A percentile compares a stretch with the other conserved stretches of the same genome.
These are phyloP conservation scores for Fraxinus sp. DNA, from an alignment of 305 asterid genomes.

Conservation along the genomic window DNA sequence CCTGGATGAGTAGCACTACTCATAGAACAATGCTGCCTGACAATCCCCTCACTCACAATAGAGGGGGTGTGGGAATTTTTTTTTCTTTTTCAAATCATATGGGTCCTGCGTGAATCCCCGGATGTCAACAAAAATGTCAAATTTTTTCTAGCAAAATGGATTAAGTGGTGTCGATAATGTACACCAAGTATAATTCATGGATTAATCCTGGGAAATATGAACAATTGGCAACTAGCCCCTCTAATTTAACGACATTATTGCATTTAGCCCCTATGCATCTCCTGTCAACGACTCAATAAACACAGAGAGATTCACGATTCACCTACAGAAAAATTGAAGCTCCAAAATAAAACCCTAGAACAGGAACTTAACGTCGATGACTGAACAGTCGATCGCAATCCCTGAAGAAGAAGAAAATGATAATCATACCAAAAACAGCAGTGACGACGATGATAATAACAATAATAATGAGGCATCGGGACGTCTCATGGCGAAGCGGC, in stretches of 20 bases:
- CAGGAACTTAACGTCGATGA: conserved; percentile 5
- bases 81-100: too few relatives aligned
- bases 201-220: background rate
- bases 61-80: too few relatives aligned
- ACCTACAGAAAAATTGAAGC: background rate
- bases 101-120: too few relatives aligned
- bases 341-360: background rate
- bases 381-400: conserved; percentile 20
- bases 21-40: too few relatives aligned
- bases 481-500: conserved; percentile 38
- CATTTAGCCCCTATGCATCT: background rate
- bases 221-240: background rate
- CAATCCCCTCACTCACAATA: too few relatives aligned
- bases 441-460: background rate
- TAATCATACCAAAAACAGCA: background rate
- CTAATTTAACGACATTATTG: background rate
- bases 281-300: background rate
- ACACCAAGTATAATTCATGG: too few relatives aligned
- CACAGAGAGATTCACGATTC: background rate
- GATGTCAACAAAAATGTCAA: too few relatives aligned
- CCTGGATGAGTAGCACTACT: too few relatives aligned
- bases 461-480: conserved; percentile 9
- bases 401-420: conserved; percentile 20
- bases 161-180: too few relatives aligned
- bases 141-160: too few relatives aligned